Percentiles rank a stretch among this genome's conserved stretches.
Evolutionary conservation across 345 rosid genomes (phyloP).

Genomic region (Ailanthus altissimus): DNA sequence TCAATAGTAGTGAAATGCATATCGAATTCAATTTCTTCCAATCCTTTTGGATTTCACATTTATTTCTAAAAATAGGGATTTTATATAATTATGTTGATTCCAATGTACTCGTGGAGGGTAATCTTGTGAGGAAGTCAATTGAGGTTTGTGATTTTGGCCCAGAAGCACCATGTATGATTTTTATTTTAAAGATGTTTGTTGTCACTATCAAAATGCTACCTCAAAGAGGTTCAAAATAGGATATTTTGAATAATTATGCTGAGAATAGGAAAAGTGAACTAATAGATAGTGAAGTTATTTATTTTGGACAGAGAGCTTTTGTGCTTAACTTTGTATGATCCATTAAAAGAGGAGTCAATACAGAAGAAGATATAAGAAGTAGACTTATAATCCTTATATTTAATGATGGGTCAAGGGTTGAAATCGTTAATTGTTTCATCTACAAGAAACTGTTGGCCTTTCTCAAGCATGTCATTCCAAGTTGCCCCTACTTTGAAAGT

Average conservation of each 20-base stretch:
- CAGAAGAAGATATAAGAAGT: constrained; percentile 89
- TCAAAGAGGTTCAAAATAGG: constrained; percentile 66
- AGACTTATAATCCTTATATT: constrained; percentile 77
- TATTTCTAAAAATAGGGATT: constrained; percentile 74
- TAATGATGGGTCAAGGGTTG: constrained; percentile 98
- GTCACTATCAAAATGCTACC: constrained; percentile 79
- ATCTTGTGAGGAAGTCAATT: constrained; percentile 69
- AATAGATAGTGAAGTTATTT: constrained; percentile 81
- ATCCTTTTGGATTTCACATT: constrained; percentile 57
- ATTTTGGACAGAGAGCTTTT: constrained; percentile 61
- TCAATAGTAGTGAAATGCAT: constrained; percentile 86
- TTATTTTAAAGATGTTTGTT: constrained; percentile 97
- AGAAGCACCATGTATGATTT: constrained; percentile 74
- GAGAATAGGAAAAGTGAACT: constrained; percentile 55
- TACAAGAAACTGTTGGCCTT: constrained; percentile 87
- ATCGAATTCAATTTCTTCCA: constrained; percentile 82
- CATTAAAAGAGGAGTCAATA: constrained; percentile 61
- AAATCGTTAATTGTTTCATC: constrained; percentile 88
- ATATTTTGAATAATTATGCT: constrained; percentile 46
- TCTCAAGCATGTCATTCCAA: constrained; percentile 91
- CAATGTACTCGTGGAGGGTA: constrained; percentile 59
- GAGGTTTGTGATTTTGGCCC: constrained; percentile 68
- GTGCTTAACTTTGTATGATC: constrained; percentile 84
- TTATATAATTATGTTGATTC: constrained; percentile 44
- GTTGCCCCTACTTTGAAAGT: constrained; percentile 90